phyloP scores from a whole-genome alignment of 208 protist species.

The Acanthamoeba divionensis region DNA sequence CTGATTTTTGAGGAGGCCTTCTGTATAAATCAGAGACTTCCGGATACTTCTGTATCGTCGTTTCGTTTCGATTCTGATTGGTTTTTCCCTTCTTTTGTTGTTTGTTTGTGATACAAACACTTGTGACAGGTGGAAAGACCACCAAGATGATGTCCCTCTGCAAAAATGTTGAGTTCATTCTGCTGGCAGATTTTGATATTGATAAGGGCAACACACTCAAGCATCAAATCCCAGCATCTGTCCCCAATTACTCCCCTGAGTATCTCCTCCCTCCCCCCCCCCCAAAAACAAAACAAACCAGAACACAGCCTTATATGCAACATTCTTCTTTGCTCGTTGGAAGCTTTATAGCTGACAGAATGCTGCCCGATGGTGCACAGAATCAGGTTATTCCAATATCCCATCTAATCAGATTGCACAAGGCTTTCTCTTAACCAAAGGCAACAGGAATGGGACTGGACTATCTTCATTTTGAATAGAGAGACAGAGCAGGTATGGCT shows the following conservation, averaged over 20 bases:
- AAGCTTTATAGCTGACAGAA: slow-evolving; percentile 64
- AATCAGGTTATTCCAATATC: no score
- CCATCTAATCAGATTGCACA: no score
- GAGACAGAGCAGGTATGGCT: neutral
- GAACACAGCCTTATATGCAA: no score
- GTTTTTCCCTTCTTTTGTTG: no score
- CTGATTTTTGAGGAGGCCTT: no score
- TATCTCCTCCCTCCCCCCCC: neutral
- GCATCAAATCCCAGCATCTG: slow-evolving; percentile 56
- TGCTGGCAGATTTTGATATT: slow-evolving; percentile 76
- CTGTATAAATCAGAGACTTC: no score
- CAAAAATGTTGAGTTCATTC: slow-evolving; percentile 49
- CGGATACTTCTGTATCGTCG: no score
- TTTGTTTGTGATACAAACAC: no score
- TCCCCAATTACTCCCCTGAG: neutral
- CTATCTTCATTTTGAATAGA: slow-evolving; percentile 63
- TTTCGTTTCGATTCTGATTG: no score
- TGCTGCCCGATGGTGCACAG: slow-evolving; percentile 76
- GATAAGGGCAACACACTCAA: slow-evolving; percentile 65
- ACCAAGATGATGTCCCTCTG: neutral
- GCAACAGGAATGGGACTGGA: slow-evolving; percentile 74
- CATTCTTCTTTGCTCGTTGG: neutral
- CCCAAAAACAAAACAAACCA: no score
- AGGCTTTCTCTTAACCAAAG: no score
- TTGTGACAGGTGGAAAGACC: no score